Conservation (phyloP, 345 rosid species). For the Durio zibethinus region DNA sequence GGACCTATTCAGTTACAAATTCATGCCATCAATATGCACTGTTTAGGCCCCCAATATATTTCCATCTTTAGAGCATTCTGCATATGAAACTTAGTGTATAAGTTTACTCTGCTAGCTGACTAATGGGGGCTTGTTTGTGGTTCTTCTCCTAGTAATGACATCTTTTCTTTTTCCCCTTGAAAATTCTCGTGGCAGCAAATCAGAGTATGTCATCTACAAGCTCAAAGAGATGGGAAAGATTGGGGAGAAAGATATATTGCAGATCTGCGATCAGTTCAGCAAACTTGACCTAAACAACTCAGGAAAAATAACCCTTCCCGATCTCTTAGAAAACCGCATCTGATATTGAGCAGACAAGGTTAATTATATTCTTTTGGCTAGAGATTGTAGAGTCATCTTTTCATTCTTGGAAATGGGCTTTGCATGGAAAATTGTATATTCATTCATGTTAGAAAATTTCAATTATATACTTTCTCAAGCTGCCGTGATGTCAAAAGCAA, state of each 20-base stretch:
- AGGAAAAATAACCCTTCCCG: conserved; percentile 50
- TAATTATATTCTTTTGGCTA: neutral
- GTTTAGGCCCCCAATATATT: neutral
- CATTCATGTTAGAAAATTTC: neutral
- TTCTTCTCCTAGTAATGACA: neutral
- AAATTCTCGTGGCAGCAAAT: conserved; percentile 40
- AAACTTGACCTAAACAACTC: conserved; percentile 54
- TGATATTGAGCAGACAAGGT: neutral
- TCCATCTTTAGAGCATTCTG: too few species aligned
- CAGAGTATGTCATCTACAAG: conserved; percentile 63
- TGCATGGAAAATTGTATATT: neutral
- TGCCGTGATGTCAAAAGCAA: neutral
- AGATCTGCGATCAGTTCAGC: conserved; percentile 52
- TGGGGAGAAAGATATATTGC: conserved; percentile 50
- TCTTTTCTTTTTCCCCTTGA: neutral
- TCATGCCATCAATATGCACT: neutral
- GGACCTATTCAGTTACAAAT: neutral
- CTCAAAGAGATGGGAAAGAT: conserved; percentile 73
- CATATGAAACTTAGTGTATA: neutral
- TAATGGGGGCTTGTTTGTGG: neutral
- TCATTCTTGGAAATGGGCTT: neutral
- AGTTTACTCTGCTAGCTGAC: neutral
- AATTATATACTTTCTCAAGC: neutral
- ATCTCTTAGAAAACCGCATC: conserved; percentile 36
- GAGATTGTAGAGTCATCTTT: neutral